Percentiles rank a stretch among this genome's conserved stretches.
These are phyloP conservation scores for Juncus inflexus DNA, from an alignment of 176 grass and related monocot genomes.

Conservation along the genomic window DNA sequence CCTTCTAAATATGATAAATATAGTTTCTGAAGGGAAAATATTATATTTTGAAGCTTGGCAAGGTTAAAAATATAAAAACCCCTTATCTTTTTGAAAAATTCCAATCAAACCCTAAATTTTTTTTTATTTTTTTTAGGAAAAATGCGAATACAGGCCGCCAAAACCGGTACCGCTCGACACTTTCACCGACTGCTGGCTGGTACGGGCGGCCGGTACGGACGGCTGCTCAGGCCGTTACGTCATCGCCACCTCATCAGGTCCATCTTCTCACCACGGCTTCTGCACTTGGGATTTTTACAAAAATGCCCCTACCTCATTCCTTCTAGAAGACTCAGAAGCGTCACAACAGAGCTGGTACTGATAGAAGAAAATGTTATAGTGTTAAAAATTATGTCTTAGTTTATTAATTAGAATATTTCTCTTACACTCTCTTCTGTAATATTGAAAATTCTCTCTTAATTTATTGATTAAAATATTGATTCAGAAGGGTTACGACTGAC, in stretches of 20 bases:
- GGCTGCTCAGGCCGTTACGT: slow-evolving; percentile 94
- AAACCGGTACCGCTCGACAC: slow-evolving; percentile 44
- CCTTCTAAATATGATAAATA: too few species aligned
- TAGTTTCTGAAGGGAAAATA: too few species aligned
- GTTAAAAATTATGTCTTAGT: too few species aligned
- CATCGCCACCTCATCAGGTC: slow-evolving; percentile 72
- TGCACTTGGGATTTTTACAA: slow-evolving; percentile 94
- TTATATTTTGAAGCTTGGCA: too few species aligned
- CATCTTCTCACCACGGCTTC: slow-evolving; percentile 63
- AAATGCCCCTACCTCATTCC: slow-evolving; percentile 69
- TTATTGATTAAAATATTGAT: too few species aligned
- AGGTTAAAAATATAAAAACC: too few species aligned
- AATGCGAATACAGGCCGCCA: slow-evolving; percentile 79
- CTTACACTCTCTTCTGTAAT: too few species aligned
- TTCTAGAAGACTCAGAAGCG: slow-evolving; percentile 36
- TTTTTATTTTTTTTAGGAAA: slow-evolving; percentile 48
- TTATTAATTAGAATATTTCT: too few species aligned
- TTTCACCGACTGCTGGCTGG: slow-evolving; percentile 94
- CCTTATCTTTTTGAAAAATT: background rate
- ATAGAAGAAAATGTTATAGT: too few species aligned
- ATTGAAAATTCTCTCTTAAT: too few species aligned
- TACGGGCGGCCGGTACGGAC: slow-evolving; percentile 76
- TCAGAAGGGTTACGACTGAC: too few species aligned
- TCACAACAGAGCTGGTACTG: too few species aligned
- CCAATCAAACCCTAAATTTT: background rate